These are phyloP conservation scores for Pseudomonodictys pantanalensis DNA, from an alignment of 495 filamentous ascomycete species.

Conservation along the genomic window DNA sequence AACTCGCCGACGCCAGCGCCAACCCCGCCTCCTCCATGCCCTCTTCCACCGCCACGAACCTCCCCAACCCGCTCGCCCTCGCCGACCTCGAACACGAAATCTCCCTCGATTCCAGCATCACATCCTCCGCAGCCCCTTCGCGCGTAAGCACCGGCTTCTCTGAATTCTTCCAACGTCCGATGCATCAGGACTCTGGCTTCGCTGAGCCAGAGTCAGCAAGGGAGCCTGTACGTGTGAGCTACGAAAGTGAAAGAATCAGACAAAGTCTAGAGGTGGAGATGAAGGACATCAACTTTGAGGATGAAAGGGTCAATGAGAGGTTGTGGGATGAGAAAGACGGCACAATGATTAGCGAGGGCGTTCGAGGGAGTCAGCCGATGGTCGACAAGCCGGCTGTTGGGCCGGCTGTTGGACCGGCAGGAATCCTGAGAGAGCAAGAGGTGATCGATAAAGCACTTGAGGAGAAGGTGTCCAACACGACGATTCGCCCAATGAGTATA, in stretches of 20 bases:
- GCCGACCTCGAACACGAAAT: constrained; percentile 29
- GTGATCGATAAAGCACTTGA: constrained; percentile 10
- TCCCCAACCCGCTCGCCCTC: constrained; percentile 19
- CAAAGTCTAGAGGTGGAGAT: constrained; percentile 15
- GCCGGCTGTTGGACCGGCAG: background rate
- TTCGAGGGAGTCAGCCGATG: constrained; percentile 1
- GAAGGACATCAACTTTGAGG: background rate
- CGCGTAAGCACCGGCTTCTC: constrained; percentile 12
- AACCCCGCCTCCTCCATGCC: too few relatives aligned
- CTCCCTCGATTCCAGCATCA: background rate
- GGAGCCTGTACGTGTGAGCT: background rate
- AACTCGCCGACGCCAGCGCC: constrained; percentile 3
- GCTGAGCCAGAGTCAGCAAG: constrained; percentile 21
- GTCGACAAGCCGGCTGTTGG: background rate
- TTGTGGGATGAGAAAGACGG: constrained; percentile 25
- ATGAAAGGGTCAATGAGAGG: constrained; percentile 4
- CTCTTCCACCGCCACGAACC: background rate
- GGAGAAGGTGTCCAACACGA: constrained; percentile 19
- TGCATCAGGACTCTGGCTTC: constrained; percentile 42
- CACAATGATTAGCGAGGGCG: constrained; percentile 5
- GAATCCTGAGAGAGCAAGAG: constrained; percentile 6
- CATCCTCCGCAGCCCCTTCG: background rate
- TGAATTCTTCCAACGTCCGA: constrained; percentile 11
- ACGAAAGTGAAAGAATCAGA: constrained; percentile 24
- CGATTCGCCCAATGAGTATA: constrained; percentile 26